Evolutionary conservation across 2,329 filamentous ascomycete species (phyloP).

Genomic region (Colletotrichum sp.): DNA sequence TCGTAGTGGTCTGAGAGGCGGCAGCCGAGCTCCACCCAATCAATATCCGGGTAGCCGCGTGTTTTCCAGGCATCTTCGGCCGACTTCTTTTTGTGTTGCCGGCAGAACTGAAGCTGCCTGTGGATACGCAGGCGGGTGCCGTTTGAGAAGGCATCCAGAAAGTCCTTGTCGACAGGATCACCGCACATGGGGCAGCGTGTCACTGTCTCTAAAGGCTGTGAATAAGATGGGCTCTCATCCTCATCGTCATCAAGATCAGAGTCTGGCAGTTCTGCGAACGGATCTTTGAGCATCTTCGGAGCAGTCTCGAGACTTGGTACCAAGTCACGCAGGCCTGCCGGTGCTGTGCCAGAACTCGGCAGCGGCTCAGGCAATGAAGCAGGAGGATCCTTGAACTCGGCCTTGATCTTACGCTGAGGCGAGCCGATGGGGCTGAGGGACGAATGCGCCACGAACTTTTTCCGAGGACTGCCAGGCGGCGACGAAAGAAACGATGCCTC

Average conservation of each 20-base stretch:
- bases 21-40: slow-evolving; percentile 67
- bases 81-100: slow-evolving; percentile 61
- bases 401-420: background rate
- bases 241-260: background rate
- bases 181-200: slow-evolving; percentile 73
- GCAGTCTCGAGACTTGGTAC: background rate
- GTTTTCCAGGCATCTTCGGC: slow-evolving; percentile 54
- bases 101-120: slow-evolving; percentile 69
- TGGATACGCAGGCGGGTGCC: slow-evolving; percentile 57
- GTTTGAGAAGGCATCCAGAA: slow-evolving; percentile 59
- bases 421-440: slow-evolving; percentile 11
- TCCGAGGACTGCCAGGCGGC: background rate
- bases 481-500: background rate
- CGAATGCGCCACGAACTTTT: background rate
- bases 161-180: slow-evolving; percentile 56
- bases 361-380: background rate
- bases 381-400: background rate
- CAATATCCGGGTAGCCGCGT: slow-evolving; percentile 71
- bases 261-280: slow-evolving; percentile 10
- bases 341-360: background rate
- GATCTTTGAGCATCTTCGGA: background rate
- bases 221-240: background rate
- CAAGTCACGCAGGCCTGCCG: background rate
- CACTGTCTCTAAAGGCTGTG: slow-evolving; percentile 18
- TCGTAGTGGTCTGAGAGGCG: slow-evolving; percentile 64